phyloP scores from a whole-genome alignment of 768 basidiomycete genomes.

The Neoboletus magnificus region DNA sequence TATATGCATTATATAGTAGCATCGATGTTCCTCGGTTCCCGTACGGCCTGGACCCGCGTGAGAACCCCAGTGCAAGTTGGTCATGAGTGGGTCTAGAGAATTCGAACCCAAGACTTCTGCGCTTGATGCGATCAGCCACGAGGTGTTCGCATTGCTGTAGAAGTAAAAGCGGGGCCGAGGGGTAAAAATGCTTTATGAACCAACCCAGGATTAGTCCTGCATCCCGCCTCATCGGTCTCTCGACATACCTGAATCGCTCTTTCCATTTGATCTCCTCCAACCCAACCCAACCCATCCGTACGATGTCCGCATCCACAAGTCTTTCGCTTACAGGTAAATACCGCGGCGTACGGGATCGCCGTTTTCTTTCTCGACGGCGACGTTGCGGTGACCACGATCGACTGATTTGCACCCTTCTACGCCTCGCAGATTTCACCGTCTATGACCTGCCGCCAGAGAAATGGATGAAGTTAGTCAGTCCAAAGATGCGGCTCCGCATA shows the following conservation, averaged over 20 bases:
- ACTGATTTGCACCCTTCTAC: background rate
- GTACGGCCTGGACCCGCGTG: background rate
- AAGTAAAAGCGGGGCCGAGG: background rate
- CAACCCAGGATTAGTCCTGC: background rate
- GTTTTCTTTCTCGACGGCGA: background rate
- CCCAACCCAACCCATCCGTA: background rate
- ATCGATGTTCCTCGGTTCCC: background rate
- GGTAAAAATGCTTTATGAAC: background rate
- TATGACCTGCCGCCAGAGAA: slow-evolving; percentile 9
- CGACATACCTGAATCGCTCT: background rate
- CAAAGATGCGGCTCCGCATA: slow-evolving; percentile 6
- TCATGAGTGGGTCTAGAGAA: background rate
- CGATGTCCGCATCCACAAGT: background rate
- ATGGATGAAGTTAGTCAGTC: slow-evolving; percentile 4
- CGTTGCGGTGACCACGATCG: background rate
- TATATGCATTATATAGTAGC: background rate
- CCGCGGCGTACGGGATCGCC: background rate
- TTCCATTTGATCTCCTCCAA: background rate
- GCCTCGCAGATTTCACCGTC: slow-evolving; percentile 8
- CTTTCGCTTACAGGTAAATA: slow-evolving; percentile 5
- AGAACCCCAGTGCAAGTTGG: background rate
- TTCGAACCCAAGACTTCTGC: background rate
- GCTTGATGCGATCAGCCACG: background rate
- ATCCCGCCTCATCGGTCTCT: background rate
- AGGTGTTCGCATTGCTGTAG: background rate